phyloP scores from a whole-genome alignment of 2,329 filamentous ascomycete genomes.

The Alternaria novae-zelandiae region DNA sequence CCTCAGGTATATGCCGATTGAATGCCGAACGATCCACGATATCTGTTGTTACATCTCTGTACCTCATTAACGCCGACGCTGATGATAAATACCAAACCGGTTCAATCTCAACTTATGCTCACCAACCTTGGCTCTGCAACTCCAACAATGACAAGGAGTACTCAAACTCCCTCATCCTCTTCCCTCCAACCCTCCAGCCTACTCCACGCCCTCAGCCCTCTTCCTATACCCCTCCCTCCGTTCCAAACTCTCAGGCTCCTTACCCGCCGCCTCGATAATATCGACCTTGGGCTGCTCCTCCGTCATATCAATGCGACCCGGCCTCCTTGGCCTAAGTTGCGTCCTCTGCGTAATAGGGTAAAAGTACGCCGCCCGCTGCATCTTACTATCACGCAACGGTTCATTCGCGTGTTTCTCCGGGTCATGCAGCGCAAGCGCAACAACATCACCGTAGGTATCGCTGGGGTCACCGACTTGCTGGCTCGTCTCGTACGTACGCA shows the following conservation, averaged over 20 bases:
- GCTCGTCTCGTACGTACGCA: constrained; percentile 67
- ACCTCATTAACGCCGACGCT: constrained; percentile 64
- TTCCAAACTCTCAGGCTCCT: constrained; percentile 59
- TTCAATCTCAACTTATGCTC: neutral
- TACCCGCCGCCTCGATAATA: constrained; percentile 59
- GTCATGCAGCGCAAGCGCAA: constrained; percentile 66
- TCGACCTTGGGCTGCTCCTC: constrained; percentile 58
- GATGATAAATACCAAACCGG: constrained; percentile 4
- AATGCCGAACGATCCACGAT: neutral
- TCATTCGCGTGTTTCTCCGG: constrained; percentile 50
- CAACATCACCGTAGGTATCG: constrained; percentile 60
- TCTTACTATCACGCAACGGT: constrained; percentile 40
- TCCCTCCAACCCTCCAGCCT: neutral
- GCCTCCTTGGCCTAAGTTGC: constrained; percentile 57
- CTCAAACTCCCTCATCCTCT: no score
- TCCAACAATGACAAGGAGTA: no score
- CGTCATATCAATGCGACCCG: constrained; percentile 46
- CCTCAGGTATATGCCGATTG: neutral
- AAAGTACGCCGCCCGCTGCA: constrained; percentile 65
- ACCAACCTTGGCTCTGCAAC: no score
- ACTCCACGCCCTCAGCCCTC: constrained; percentile 50
- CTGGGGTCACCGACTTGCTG: constrained; percentile 59
- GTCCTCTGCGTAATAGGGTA: constrained; percentile 66
- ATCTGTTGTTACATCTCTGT: neutral
- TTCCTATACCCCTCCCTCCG: constrained; percentile 54